Conservation (phyloP, 352 stramenopile species). For the Phytophthora cactorum region DNA sequence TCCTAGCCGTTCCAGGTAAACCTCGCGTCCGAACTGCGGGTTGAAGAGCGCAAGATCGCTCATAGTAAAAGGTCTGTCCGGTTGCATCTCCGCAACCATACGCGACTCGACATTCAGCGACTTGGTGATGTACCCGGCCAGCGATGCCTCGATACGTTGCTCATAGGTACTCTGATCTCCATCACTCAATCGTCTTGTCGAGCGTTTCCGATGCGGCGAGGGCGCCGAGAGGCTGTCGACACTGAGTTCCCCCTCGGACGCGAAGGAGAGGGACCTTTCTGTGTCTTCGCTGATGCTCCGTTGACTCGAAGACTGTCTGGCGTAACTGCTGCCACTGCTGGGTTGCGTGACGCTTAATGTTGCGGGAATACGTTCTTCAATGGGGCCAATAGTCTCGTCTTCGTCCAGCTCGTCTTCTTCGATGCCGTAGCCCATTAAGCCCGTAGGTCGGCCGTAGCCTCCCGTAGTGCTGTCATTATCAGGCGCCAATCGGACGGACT, state of each 20-base stretch:
- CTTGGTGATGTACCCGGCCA: conserved; percentile 59
- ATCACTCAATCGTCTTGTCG: conserved; percentile 48
- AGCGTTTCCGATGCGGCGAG: conserved; percentile 33
- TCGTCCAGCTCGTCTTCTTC: conserved; percentile 43
- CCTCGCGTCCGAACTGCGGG: conserved; percentile 66
- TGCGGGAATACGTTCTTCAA: conserved; percentile 32
- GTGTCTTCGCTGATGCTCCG: conserved; percentile 66
- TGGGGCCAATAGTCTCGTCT: conserved; percentile 33
- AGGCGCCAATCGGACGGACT: conserved; percentile 24
- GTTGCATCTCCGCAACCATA: conserved; percentile 34
- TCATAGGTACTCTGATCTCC: conserved; percentile 61
- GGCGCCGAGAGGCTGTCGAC: conserved; percentile 39
- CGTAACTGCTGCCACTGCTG: conserved; percentile 30
- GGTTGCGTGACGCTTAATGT: conserved; percentile 22
- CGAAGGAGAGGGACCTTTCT: conserved; percentile 71
- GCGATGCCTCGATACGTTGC: conserved; percentile 69
- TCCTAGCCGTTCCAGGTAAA: conserved; percentile 76
- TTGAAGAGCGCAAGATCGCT: conserved; percentile 71
- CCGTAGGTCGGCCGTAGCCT: conserved; percentile 38
- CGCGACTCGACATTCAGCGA: conserved; percentile 53
- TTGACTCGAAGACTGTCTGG: conserved; percentile 40
- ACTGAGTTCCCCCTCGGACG: conserved; percentile 57
- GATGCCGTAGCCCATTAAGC: conserved; percentile 43
- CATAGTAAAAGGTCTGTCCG: conserved; percentile 62
- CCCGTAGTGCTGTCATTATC: conserved; percentile 16